Evolutionary conservation across 225 moss, liverwort and hornwort genomes (phyloP), one percentile per base, ranked within the genome.

Genomic region (Takakia lepidozioides): DNA sequence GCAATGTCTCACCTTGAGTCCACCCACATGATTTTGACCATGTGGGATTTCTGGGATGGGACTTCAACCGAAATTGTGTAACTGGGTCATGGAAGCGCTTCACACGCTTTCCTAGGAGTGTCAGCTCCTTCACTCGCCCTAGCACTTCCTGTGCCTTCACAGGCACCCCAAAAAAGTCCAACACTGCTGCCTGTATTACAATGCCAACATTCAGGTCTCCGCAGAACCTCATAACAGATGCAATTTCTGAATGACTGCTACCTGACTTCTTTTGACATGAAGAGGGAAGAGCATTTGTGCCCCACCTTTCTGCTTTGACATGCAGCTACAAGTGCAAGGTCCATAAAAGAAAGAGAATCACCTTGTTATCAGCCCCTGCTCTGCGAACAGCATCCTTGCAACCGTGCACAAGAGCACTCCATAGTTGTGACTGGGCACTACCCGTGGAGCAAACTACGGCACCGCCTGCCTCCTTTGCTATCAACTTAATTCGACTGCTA

Each of bases 131-230:
- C 3, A 98, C 87, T 48, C 98, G 79, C 14, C 73, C 70, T 39
- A 87, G 58, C 51, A 91, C 70, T 29, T 98, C 98, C 57, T 98
- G 98, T 35, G 98, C 91, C 63, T 98, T 98, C 17, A 98, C 91
- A 55, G 91, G 91, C 21, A 98, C 87, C 25, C 98, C 91, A 65
- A 85, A 91, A 70, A 98, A 98, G 46, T 98, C 98, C 52, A 98
- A 51, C 50, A 98, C 87, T 51, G 98, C 90, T 48, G 87, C 83
- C 98, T 98, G 91, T 51, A 82, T 28, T 57, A 4, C 39, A 57
- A 43, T 36, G 48, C 3, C n/a, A 42, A 10, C 22, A 25, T 3
- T 40, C 15, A 25, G 29, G 22, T 38, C 25, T 39, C n/a, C 27
- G 13, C 2, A 8, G 30, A 41, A 46, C 25, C 45, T 0, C 7